Percentiles rank a stretch among this genome's conserved stretches.
These are phyloP conservation scores for Fragaria ananassa DNA, from an alignment of 306 rosid species.

Conservation along the genomic window DNA sequence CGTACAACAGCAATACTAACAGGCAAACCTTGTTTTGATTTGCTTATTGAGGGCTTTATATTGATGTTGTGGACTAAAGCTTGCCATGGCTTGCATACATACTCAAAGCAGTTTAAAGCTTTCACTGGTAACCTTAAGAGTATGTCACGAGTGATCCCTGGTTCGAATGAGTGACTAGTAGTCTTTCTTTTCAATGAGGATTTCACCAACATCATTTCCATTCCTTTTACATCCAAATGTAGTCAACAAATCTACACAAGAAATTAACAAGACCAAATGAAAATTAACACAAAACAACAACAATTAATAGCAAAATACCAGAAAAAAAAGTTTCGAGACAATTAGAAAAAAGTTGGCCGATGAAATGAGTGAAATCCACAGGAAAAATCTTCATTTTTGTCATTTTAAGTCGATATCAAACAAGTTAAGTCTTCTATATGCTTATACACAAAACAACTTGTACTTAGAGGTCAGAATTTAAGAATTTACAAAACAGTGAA, in stretches of 20 bases:
- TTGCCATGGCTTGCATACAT: background rate
- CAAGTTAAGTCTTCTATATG: too few species aligned
- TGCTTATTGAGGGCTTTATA: background rate
- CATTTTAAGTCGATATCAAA: too few species aligned
- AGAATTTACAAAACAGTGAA: background rate
- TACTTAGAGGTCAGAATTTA: background rate
- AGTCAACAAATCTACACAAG: background rate
- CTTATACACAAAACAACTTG: background rate
- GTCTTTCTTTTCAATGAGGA: background rate
- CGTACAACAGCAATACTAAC: background rate
- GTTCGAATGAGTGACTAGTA: too few species aligned
- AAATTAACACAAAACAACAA: too few species aligned
- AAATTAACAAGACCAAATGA: background rate
- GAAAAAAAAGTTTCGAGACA: too few species aligned
- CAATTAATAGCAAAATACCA: too few species aligned
- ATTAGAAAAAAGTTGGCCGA: too few species aligned
- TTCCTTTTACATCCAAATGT: too few species aligned
- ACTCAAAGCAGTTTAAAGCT: background rate
- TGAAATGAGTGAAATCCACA: too few species aligned
- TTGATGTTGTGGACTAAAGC: background rate
- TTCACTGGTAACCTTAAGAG: background rate
- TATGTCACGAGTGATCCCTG: background rate
- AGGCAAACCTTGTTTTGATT: too few species aligned
- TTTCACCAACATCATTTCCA: background rate
- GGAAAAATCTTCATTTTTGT: too few species aligned